Evolutionary conservation across 441 rosid species (phyloP).

Genomic region (California macrophylla): DNA sequence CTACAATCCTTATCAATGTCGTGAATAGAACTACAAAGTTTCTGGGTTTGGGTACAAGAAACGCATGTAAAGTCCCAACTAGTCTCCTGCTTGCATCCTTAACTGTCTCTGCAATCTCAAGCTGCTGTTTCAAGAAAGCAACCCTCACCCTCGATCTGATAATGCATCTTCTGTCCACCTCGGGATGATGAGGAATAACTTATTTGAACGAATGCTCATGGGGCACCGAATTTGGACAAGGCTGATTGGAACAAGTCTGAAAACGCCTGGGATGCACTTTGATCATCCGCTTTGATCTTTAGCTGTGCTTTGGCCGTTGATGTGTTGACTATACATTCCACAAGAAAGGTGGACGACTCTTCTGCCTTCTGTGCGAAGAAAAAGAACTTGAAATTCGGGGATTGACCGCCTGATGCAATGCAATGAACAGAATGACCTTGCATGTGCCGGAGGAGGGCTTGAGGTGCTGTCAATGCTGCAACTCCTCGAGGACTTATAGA

Average conservation of each 20-base stretch:
- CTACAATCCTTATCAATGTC: not conserved
- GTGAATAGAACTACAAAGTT: not conserved
- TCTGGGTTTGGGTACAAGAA: not conserved
- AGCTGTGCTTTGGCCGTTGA: conserved; percentile 71
- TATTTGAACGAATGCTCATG: conserved; percentile 20
- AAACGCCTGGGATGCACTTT: conserved; percentile 55
- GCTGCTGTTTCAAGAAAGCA: not conserved
- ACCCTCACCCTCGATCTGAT: not conserved
- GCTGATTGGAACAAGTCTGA: conserved; percentile 49
- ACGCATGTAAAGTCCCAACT: not conserved
- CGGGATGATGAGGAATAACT: not conserved
- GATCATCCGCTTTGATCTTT: conserved; percentile 81
- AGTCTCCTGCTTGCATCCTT: not conserved
- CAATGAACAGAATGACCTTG: conserved; percentile 78
- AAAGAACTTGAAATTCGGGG: conserved; percentile 86
- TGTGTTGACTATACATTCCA: conserved; percentile 78
- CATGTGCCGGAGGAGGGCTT: conserved; percentile 76
- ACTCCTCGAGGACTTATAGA: conserved; percentile 60
- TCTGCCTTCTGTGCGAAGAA: conserved; percentile 84
- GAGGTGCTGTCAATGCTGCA: conserved; percentile 61
- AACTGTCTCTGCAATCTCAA: not conserved
- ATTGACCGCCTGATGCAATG: conserved; percentile 89
- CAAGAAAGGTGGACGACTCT: conserved; percentile 51
- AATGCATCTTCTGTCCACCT: not conserved
- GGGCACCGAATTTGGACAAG: conserved; percentile 52